Conservation (phyloP, 2,329 filamentous ascomycete species). For the Teratosphaeria destructans region DNA sequence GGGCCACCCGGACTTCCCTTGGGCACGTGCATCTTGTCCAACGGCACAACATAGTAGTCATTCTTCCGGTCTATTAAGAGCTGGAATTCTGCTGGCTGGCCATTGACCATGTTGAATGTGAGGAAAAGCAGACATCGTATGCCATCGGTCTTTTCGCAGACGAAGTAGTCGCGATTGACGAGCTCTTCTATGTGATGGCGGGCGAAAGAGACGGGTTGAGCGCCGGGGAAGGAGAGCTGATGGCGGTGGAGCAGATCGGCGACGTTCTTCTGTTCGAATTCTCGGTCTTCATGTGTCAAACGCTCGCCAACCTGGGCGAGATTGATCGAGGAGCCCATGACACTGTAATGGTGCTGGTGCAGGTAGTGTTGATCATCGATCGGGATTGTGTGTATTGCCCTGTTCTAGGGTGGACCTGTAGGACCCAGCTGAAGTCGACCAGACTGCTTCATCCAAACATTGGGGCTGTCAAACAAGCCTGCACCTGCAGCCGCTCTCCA, state of each 20-base stretch:
- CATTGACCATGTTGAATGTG: constrained; percentile 32
- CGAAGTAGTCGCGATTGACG: constrained; percentile 77
- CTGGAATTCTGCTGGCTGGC: constrained; percentile 49
- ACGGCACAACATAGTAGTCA: constrained; percentile 79
- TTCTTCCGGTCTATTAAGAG: constrained; percentile 98
- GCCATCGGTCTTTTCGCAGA: constrained; percentile 97
- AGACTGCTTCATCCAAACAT: no score
- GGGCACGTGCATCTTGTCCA: constrained; percentile 67
- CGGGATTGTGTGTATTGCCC: no score
- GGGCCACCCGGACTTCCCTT: constrained; percentile 29
- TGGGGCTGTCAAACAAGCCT: no score
- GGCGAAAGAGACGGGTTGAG: constrained; percentile 89
- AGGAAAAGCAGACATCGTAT: constrained; percentile 93
- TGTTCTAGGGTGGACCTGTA: no score
- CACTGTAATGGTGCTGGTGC: background rate
- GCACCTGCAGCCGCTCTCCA: no score
- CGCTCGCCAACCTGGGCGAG: constrained; percentile 15
- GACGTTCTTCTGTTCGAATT: constrained; percentile 19
- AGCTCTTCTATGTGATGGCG: constrained; percentile 74
- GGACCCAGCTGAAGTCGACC: no score
- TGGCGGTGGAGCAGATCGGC: constrained; percentile 57
- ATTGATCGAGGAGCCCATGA: constrained; percentile 18
- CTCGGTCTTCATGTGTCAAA: constrained; percentile 14
- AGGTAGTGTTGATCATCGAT: no score
- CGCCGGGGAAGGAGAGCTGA: constrained; percentile 62